Base-by-base conservation (phyloP, 1,284 basidiomycete genomes). In the Marasmius fiardii region DNA sequence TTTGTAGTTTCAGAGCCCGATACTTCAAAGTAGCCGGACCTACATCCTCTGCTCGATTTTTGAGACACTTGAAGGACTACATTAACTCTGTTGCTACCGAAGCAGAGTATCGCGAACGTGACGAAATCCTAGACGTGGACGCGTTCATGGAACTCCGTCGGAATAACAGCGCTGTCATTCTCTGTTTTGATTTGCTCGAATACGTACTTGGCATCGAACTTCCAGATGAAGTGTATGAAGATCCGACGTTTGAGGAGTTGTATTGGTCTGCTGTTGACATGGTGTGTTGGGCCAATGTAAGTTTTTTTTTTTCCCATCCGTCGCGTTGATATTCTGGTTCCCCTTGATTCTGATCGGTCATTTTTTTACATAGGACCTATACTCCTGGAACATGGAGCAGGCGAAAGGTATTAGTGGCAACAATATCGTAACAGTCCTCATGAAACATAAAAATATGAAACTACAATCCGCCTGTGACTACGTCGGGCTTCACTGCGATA, bases 351-450 rank as follows among this genome's bases (percentile, higher is more conserved):
- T n/a, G n/a, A n/a, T n/a, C n/a, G n/a, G 10, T 39, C 37, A 31
- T 31, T 31, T 31, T 23, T 12, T 39, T 44, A 31, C 58, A 26
- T 59, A 87, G 86, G 86, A 88, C 54, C 71, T 88, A 11, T 88
- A 87, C 63, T 88, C 85, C 6, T 89, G 88, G 68, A 82, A 86
- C 66, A 82, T 85, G 78, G 86, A 89, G 64, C 83, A 86, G 65
- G 78, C 82, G 41, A 85, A 82, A 66, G 86, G 85, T 18, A 80
- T 81, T 55, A 76, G 73, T 18, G 80, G 80, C 48, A 86, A 85
- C 65, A 88, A 88, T 63, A 74, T 87, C 60, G 74, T 89, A 44
- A 84, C 84, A 3, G 82, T 88, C 31, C 76, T 86, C 51, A 85
- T 87, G 82, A 72, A 79, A 57, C 75, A 79, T 53, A 76, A 76